Base-by-base conservation (phyloP, 1,284 basidiomycete genomes). In the Fistulinella cinereoalba region DNA sequence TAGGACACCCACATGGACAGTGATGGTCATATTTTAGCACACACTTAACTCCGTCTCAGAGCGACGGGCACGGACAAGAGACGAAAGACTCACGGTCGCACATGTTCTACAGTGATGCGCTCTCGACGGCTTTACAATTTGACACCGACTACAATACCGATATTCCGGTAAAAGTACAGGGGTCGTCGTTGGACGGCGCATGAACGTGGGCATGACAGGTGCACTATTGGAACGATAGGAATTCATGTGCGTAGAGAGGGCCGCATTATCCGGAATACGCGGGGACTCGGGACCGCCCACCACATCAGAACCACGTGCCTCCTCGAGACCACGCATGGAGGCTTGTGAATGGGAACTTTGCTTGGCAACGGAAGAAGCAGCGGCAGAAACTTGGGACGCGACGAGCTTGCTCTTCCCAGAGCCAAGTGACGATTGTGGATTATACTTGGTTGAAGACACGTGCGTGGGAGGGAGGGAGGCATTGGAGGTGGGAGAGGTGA, bases 1-100 rank as follows among this genome's bases (percentile, higher is more conserved):
- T n/a, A 6, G 22, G 19, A 15, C n/a, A 51, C 62, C 37, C 41
- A 64, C 62, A 80, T 41, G 77, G 79, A 59, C 79, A 81, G 57
- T 84, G 81, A 60, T 84, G 81, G 54, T 84, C 83, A 53, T 77
- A 84, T 54, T 73, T 74, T 27, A 83, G 55, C 10, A 83, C 70
- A 51, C 82, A 83, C 67, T 80, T 56, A 34, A 18, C 3, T 13
- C 24, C 19, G 4, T 15, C 12, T 62, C 21, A 62, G 50, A 44
- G 18, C 9, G 23, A 29, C n/a, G 21, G 27, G 36, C 9, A 16
- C 6, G 27, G 42, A 48, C 24, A 2, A 23, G 32, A 49, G 25
- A 31, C 27, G 31, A 6, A 62, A n/a, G n/a, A n/a, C 73, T 52
- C 46, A 79, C 79, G 8, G 70, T 77, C 8, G 74, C 80, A 58